Percentiles rank a stretch among this genome's conserved stretches.
Conservation (phyloP, 331 rosid genomes). For the Malus hybrid region DNA sequence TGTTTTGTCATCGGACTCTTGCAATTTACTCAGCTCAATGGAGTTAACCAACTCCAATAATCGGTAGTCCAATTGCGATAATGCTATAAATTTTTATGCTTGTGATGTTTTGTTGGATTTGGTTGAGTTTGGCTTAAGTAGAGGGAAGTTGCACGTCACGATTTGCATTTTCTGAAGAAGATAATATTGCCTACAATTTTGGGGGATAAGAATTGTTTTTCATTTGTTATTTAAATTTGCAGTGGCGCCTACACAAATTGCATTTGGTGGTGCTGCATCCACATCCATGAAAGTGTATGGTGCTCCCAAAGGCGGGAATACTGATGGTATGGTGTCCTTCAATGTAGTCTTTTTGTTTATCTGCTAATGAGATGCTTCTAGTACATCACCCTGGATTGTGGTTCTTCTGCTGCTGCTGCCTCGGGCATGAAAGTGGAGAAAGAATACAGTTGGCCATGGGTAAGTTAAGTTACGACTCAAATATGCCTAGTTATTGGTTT, state of each 20-base stretch:
- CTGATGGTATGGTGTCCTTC: conserved; percentile 31
- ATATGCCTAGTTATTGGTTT: neutral
- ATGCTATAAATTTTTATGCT: neutral
- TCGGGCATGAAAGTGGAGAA: conserved; percentile 27
- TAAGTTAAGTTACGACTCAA: conserved; percentile 23
- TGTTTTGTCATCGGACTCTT: no score
- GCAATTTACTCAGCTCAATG: no score
- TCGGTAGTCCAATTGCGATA: neutral
- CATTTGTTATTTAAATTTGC: conserved; percentile 19
- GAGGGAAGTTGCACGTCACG: neutral
- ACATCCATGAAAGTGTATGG: conserved; percentile 38
- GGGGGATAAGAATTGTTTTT: neutral
- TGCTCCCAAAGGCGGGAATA: conserved; percentile 24
- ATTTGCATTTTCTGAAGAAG: neutral
- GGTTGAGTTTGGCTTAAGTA: neutral
- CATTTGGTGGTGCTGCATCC: conserved; percentile 73
- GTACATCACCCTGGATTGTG: conserved; percentile 13
- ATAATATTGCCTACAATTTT: neutral
- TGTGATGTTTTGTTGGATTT: neutral
- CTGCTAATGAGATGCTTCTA: conserved; percentile 13
- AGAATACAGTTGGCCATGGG: conserved; percentile 73
- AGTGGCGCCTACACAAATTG: conserved; percentile 59
- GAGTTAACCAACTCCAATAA: no score
- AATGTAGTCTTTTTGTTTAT: conserved; percentile 12
- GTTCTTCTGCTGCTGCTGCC: conserved; percentile 18